Conservation (phyloP, 2,329 filamentous ascomycete species). For the Pestalotiopsis sp. region DNA sequence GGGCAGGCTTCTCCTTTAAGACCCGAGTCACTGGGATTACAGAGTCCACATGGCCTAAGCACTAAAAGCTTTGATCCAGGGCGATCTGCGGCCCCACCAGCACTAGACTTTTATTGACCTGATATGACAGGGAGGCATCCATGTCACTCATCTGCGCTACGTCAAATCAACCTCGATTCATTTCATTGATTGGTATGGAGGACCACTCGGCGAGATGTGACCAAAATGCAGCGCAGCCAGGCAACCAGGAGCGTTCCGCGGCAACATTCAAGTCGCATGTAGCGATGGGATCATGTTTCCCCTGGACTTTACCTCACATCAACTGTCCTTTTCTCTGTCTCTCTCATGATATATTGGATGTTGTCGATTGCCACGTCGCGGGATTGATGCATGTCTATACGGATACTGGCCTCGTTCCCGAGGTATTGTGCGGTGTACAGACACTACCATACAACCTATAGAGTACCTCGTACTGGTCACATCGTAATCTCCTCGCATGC, state of each 20-base stretch:
- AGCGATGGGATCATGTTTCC: neutral
- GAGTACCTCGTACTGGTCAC: too few relatives aligned
- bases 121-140: neutral
- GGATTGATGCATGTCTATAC: too few relatives aligned
- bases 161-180: neutral
- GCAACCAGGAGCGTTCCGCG: neutral
- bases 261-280: neutral
- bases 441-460: too few relatives aligned
- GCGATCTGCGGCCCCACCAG: neutral
- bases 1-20: neutral
- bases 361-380: too few relatives aligned
- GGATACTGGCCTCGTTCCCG: too few relatives aligned
- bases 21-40: neutral
- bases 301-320: too few relatives aligned
- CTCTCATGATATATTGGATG: too few relatives aligned
- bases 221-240: neutral
- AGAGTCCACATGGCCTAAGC: conserved; percentile 2
- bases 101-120: neutral
- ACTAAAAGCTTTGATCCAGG: neutral
- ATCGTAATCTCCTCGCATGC: too few relatives aligned
- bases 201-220: neutral
- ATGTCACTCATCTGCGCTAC: neutral
- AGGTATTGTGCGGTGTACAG: too few relatives aligned
- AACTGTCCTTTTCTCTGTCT: too few relatives aligned
- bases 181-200: neutral